Conservation (phyloP, 2,329 filamentous ascomycete species). For the Orbilia blumenaviensis region DNA sequence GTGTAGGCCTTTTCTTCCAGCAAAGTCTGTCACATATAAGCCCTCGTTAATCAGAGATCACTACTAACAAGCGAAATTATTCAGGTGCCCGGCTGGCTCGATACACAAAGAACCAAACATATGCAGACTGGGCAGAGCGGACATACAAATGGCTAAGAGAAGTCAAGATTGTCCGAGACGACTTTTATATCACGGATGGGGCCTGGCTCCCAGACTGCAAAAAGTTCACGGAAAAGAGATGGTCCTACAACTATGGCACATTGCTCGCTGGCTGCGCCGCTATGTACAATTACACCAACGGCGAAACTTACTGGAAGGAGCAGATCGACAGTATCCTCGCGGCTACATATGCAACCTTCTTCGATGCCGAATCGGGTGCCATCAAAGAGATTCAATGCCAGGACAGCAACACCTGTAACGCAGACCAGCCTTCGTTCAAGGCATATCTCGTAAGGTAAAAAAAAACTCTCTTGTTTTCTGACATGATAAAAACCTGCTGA, state of each 20-base stretch:
- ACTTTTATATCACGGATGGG: slow-evolving; percentile 74
- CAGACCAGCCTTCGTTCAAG: slow-evolving; percentile 78
- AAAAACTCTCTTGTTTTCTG: background rate
- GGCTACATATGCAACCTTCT: slow-evolving; percentile 42
- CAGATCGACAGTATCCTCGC: slow-evolving; percentile 43
- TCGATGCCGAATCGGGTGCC: slow-evolving; percentile 63
- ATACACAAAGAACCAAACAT: slow-evolving; percentile 71
- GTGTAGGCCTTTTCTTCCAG: slow-evolving; percentile 54
- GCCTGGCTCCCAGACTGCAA: slow-evolving; percentile 69
- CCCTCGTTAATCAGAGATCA: background rate
- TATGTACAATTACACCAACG: slow-evolving; percentile 70
- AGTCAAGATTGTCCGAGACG: slow-evolving; percentile 69
- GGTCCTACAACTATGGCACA: slow-evolving; percentile 73
- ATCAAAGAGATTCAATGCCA: slow-evolving; percentile 77
- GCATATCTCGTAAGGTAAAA: slow-evolving; percentile 67
- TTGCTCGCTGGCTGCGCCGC: slow-evolving; percentile 72
- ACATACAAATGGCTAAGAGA: slow-evolving; percentile 71
- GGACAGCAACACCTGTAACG: slow-evolving; percentile 68
- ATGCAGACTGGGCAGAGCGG: slow-evolving; percentile 70
- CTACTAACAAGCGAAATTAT: background rate
- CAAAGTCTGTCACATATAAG: slow-evolving; percentile 10
- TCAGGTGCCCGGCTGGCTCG: slow-evolving; percentile 61
- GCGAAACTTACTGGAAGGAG: slow-evolving; percentile 47
- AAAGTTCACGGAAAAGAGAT: slow-evolving; percentile 70
- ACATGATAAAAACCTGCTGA: background rate